Evolutionary conservation across 352 stramenopile species (phyloP).

Genomic region (Pythium vanterpoolii): DNA sequence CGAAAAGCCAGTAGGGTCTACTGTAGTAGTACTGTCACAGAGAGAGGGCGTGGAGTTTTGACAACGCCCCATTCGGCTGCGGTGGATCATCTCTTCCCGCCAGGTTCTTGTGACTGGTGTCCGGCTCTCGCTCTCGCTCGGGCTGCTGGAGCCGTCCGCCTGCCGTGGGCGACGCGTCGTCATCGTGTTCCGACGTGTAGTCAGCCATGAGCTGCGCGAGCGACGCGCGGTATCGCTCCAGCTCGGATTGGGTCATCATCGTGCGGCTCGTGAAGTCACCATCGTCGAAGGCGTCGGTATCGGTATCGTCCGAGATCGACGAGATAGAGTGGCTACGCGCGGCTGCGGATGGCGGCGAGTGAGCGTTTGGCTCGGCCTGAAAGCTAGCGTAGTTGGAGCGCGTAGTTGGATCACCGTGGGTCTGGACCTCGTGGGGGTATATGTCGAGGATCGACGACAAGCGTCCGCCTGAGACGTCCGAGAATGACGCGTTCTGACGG

Average conservation of each 20-base stretch:
- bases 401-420: neutral
- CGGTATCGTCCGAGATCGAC: conserved; percentile 30
- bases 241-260: conserved; percentile 30
- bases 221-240: conserved; percentile 44
- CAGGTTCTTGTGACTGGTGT: neutral
- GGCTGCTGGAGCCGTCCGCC: conserved; percentile 6
- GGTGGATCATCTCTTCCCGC: no score
- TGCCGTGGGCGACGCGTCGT: neutral
- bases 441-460: conserved; percentile 6
- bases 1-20: neutral
- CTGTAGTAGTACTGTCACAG: conserved; percentile 9
- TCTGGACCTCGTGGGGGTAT: neutral
- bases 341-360: conserved; percentile 10
- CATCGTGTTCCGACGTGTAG: conserved; percentile 29
- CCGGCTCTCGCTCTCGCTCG: conserved; percentile 16
- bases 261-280: conserved; percentile 20
- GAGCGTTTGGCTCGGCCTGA: conserved; percentile 7
- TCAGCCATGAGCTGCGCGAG: conserved; percentile 63
- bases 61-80: neutral
- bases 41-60: conserved; percentile 23
- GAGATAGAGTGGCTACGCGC: conserved; percentile 8
- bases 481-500: conserved; percentile 18
- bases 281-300: conserved; percentile 12
- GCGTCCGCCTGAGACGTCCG: conserved; percentile 14
- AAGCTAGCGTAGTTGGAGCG: conserved; percentile 14